Base-by-base conservation (phyloP, 2,329 filamentous ascomycete genomes). In the Fusarium brachygibbosum region DNA sequence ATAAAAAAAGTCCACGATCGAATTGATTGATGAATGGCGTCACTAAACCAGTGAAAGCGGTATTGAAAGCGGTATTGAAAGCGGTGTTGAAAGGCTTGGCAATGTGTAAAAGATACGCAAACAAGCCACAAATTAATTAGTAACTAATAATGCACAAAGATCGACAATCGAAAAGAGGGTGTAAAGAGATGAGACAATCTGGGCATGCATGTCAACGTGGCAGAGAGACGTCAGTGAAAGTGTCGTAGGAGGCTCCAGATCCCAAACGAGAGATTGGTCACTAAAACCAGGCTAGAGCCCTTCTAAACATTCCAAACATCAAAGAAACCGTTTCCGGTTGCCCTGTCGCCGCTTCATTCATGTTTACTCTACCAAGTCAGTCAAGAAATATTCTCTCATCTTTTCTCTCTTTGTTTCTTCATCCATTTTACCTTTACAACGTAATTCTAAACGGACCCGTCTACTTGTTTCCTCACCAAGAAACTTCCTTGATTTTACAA, bases 141-240 rank as follows among this genome's bases (percentile, higher is more conserved):
- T 45, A 49, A n/a, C 34, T n/a, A 51, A 51, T 40, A 23, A 51
- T 40, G 34, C 32, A 49, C 51, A 48, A 53, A 50, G 63, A 69
- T 70, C 62, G 63, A 40, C 53, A 29, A 51, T 40, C 28, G 52
- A 21, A 28, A 54, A 60, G 54, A 63, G 58, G 68, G 63, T 38
- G 44, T 37, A 32, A 29, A 44, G 55, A 69, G 57, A 41, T 68
- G 68, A 69, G 66, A 69, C 67, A 69, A 19, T 34, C 54, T 37
- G 34, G n/a, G 38, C 66, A 29, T 29, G 29, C 5, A 69, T 69
- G 66, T 52, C 66, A 69, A 56, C 66, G 67, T 69, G 66, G 66
- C 67, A 60, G 55, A 40, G 38, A 19, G 32, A 51, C 48, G 23
- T 40, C 48, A 40, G 31, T 25, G 13, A 31, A 35, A 55, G 51